These are phyloP conservation scores for Aspergillus wentii DNA, from an alignment of 495 filamentous ascomycete genomes.

Conservation along the genomic window DNA sequence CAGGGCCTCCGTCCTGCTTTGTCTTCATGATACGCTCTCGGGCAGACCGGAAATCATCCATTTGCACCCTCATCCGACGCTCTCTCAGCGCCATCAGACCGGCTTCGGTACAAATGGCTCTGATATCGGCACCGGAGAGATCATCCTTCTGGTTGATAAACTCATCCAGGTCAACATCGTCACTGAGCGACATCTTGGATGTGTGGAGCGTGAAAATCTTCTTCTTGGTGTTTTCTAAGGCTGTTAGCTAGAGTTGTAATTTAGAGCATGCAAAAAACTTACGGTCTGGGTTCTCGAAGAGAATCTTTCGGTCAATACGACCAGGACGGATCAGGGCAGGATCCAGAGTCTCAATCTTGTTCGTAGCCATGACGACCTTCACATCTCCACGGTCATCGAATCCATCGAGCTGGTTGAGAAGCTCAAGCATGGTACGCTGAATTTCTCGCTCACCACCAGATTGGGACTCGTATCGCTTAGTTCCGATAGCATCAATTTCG, in stretches of 20 bases:
- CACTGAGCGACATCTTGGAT: constrained; percentile 94
- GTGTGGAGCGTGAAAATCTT: constrained; percentile 99
- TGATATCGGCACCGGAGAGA: constrained; percentile 95
- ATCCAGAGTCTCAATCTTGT: constrained; percentile 98
- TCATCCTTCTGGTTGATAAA: constrained; percentile 99
- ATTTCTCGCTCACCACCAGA: constrained; percentile 97
- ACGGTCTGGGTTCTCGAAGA: constrained; percentile 98
- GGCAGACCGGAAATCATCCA: constrained; percentile 94
- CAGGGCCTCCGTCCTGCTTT: constrained; percentile 94
- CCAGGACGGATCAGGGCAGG: constrained; percentile 94
- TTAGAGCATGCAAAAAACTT: constrained; percentile 23
- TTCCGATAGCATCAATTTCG: constrained; percentile 98
- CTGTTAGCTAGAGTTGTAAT: constrained; percentile 21
- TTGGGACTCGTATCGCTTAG: constrained; percentile 96
- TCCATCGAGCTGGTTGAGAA: constrained; percentile 96
- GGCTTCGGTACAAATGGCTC: constrained; percentile 96
- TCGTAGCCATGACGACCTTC: constrained; percentile 99
- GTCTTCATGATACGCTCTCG: constrained; percentile 96
- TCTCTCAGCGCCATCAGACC: constrained; percentile 93
- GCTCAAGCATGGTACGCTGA: constrained; percentile 96
- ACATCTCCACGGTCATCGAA: constrained; percentile 99
- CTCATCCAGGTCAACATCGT: constrained; percentile 95
- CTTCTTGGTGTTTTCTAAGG: constrained; percentile 88
- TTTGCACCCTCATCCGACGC: constrained; percentile 95
- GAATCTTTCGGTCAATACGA: constrained; percentile 98